Evolutionary conservation across 129 eudicot genomes (phyloP).

Genomic region (Flaveria robusta): DNA sequence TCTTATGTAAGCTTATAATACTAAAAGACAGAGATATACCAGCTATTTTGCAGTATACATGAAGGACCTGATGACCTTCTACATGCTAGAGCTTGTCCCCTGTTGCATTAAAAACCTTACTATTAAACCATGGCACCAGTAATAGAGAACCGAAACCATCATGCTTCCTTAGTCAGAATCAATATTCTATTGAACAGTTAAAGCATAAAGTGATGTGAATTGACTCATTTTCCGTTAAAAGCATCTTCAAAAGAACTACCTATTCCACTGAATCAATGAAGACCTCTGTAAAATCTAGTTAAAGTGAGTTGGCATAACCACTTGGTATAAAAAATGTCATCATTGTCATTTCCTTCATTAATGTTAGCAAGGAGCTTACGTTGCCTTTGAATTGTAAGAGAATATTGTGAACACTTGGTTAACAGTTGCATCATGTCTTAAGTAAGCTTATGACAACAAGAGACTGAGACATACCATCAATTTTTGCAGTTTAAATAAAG

Average conservation of each 20-base stretch:
- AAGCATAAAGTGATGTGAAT: background rate
- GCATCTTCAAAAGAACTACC: background rate
- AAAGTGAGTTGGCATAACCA: background rate
- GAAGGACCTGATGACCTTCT: background rate
- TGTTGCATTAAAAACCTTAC: background rate
- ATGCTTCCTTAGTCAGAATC: background rate
- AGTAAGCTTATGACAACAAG: constrained; percentile 7
- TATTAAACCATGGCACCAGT: background rate
- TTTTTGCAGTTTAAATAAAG: background rate
- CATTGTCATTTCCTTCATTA: background rate
- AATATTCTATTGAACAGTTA: background rate
- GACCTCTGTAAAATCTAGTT: background rate
- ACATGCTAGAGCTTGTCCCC: background rate
- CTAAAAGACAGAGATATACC: background rate
- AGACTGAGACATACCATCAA: constrained; percentile 10
- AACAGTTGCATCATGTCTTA: background rate
- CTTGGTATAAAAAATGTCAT: background rate
- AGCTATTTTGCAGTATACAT: background rate
- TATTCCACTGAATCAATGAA: background rate
- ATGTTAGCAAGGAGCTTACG: background rate
- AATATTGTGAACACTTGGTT: background rate
- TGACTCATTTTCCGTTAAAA: background rate
- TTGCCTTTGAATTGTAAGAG: background rate
- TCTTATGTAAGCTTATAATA: constrained; percentile 11
- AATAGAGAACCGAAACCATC: background rate